Evolutionary conservation across 352 stramenopile genomes (phyloP), one percentile per base, ranked within the genome.

Genomic region (Phytophthora quininea): DNA sequence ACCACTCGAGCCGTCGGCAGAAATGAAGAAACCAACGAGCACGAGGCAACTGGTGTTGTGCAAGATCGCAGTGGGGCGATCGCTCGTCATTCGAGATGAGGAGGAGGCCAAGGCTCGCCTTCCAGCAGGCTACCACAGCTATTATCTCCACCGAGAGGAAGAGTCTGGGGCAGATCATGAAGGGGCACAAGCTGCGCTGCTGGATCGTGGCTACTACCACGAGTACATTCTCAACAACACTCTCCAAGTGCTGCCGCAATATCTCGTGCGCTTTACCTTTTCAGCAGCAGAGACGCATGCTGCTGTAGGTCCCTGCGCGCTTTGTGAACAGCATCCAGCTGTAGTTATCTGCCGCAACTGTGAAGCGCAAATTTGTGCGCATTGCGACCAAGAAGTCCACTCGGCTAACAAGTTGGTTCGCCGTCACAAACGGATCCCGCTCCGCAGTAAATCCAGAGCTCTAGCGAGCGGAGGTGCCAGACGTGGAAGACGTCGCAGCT

Each of bases 341-440:
- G 65, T 71, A 8, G 62, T 93, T 6, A 40, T 69, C 3, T 95
- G 87, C 45, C 82, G 77, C 30, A 69, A 82, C 3, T 95, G 85
- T 60, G 84, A 91, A 33, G 85, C 82, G 2, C 67, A 88, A 19
- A 76, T 93, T n/a, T 95, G 87, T 58, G 51, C 58, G 2, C 53
- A 68, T 24, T 95, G 87, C 48, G 87, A 95, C 60, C 58, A 89
- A 29, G 63, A 90, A 61, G 77, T 92, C 6, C 85, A 95, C 62
- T 91, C 82, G 11, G 84, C 87, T 4, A 95, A 95, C 71, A 95
- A 93, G 37, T 75, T 95, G 40, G 85, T 89, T 15, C 76, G 83
- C 37, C 80, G 86, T 10, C 87, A 95, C 58, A 86, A 82, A 53
- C 80, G 85, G 27, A 74, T 68, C 9, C 68, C 80, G 10, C 49